phyloP scores from a whole-genome alignment of 176 grass and related monocot species.

The Pontederia crassipes region DNA sequence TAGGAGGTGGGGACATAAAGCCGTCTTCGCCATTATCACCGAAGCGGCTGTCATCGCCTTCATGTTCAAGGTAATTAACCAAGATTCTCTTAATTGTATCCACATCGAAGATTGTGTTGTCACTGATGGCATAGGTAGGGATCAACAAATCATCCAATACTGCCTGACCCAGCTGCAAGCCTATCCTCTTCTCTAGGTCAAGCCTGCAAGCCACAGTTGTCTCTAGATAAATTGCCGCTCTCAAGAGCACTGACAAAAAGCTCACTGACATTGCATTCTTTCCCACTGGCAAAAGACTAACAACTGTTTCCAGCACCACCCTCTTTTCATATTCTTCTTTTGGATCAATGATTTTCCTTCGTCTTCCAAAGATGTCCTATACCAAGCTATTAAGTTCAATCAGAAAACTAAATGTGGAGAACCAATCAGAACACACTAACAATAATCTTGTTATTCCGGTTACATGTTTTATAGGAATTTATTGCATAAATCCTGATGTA shows the following conservation, averaged over 20 bases:
- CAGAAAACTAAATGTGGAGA: neutral
- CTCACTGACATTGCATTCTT: constrained; percentile 68
- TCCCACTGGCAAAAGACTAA: constrained; percentile 70
- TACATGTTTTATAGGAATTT: too few relatives aligned
- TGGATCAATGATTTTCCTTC: constrained; percentile 43
- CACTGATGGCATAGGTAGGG: constrained; percentile 31
- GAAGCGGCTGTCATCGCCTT: constrained; percentile 35
- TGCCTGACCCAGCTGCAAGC: constrained; percentile 57
- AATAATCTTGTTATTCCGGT: too few relatives aligned
- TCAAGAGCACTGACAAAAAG: constrained; percentile 83
- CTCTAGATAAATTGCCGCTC: constrained; percentile 58
- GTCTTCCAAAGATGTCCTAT: constrained; percentile 62
- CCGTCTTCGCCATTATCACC: constrained; percentile 76
- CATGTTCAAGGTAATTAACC: constrained; percentile 61
- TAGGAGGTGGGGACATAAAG: constrained; percentile 35
- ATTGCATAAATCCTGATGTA: too few relatives aligned
- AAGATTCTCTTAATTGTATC: constrained; percentile 73
- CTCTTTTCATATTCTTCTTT: constrained; percentile 81
- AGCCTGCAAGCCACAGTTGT: constrained; percentile 78
- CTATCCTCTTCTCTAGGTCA: constrained; percentile 74
- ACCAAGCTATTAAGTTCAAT: neutral
- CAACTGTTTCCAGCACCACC: constrained; percentile 65
- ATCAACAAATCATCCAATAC: constrained; percentile 82
- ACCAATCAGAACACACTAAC: neutral
- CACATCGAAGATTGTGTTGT: constrained; percentile 44